Base-by-base conservation (phyloP, 371 early-diverging fungal species). In the Apophysomyces sp. region DNA sequence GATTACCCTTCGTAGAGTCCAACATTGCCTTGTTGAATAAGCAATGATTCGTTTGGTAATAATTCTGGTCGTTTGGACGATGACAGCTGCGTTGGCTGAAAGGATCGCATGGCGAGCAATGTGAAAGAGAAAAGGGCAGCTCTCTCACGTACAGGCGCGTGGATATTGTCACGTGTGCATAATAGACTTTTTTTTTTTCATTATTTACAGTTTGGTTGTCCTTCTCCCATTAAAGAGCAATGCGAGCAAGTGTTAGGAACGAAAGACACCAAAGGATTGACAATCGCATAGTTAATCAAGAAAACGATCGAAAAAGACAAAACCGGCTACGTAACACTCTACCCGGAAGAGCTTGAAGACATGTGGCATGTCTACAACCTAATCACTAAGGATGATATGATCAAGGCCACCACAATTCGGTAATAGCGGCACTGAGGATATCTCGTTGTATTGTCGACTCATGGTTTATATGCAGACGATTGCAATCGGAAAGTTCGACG, bases 301-400 rank as follows among this genome's bases (percentile, higher is more conserved):
- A 87, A 86, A 59, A 55, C 57, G 52, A 71, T 89, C 30, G 89
- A 87, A 66, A 86, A 77, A 58, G 89, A 89, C 70, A 62, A 71
- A 28, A 84, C 88, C 5, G 89, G 89, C 24, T 79, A 71, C 63
- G 81, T 89, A n/a, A 85, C 82, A 0, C 68, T 89, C 24, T 77
- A 77, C 53, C 92, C 98, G 6, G 97, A 98, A 69, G 96, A 98
- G 67, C 70, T 87, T 49, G 98, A 98, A 71, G 99, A 97, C 76
- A 94, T 98, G 94, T 98, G 99, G 98, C 95, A 96, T 73, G 86
- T 93, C 29, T 98, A 97, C 82, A 97, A 98, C 75, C 81, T 98
- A 39, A 89, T 98, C 55, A 77, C 85, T 13, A 83, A 86, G 61
- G 94, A 92, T 51, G 99, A 98, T 82, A 78, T 82, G 65, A 82